Percentiles rank a stretch among this genome's conserved stretches.
These are phyloP conservation scores for Thelonectria discophora DNA, from an alignment of 2,329 filamentous ascomycete species.

Conservation along the genomic window DNA sequence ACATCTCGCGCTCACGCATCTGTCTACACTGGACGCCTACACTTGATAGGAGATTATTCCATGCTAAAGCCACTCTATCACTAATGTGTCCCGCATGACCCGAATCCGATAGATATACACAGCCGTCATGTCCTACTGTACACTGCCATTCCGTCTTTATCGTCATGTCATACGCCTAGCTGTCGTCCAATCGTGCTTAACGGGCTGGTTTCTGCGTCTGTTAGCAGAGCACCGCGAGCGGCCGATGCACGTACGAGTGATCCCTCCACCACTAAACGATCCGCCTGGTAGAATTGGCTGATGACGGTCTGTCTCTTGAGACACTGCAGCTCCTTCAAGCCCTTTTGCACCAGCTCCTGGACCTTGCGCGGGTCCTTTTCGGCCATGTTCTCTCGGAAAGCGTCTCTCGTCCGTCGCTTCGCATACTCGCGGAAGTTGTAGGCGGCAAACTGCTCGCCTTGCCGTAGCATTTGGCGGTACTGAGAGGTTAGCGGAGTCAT, in stretches of 20 bases:
- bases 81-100: conserved; percentile 23
- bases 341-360: conserved; percentile 90
- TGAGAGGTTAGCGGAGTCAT: conserved; percentile 49
- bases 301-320: conserved; percentile 97
- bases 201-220: conserved; percentile 77
- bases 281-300: conserved; percentile 93
- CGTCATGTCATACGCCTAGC: conserved; percentile 25
- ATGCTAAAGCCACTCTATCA: conserved; percentile 33
- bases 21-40: too few species aligned
- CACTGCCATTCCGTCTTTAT: conserved; percentile 28
- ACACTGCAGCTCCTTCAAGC: conserved; percentile 84
- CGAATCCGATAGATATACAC: conserved; percentile 45
- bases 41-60: conserved; percentile 13
- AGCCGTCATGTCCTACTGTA: conserved; percentile 39
- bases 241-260: conserved; percentile 66
- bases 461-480: conserved; percentile 92
- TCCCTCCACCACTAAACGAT: conserved; percentile 90
- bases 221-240: background rate
- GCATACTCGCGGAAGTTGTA: conserved; percentile 99
- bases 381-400: conserved; percentile 81
- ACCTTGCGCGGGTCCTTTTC: conserved; percentile 79
- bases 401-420: conserved; percentile 86
- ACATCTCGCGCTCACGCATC: too few species aligned
- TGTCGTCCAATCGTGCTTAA: conserved; percentile 50
- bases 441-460: conserved; percentile 84